Evolutionary conservation across 305 asterid species (phyloP), one percentile per base, ranked within the genome.

Genomic region (Withania somnifera): DNA sequence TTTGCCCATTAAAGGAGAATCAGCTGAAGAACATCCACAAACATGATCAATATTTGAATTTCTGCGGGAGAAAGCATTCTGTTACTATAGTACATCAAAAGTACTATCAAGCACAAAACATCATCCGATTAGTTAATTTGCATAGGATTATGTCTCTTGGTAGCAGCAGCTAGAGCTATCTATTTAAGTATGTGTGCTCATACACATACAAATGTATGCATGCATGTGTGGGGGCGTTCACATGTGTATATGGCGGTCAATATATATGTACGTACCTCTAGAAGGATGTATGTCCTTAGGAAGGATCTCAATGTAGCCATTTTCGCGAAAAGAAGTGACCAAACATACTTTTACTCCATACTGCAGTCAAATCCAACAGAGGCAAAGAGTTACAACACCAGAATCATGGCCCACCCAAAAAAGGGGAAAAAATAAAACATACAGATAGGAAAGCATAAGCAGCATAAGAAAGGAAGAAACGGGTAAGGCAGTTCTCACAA

Each of bases 281-380:
- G 86, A 34, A 52, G 95, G 97, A 80, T 24, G 83, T 81, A 38
- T 79, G 82, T 87, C 91, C 84, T 92, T 95, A 1, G 99, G 98
- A 81, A 95, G 93, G 85, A 95, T 95, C 85, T 95, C 99, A 54
- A 95, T 92, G 86, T 92, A 95, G 86, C 92, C 68, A 40, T 92
- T 90, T 56, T 95, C 99, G 7, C 97, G 93, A 32, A 95, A 95
- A 22, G 99, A 95, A 69, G 98, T 95, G 78, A 95, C 93, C 81
- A 95, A 84, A 85, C 98, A 93, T 66, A 95, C 91, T 85, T 95
- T 95, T 47, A 91, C 96, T 84, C 86, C 94, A 83, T 91, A 94
- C 99, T 95, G 84, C 88, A 88, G 32, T 85, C 81, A 81, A 14
- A 24, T n/a, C 26, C 63, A 79, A 38, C 82, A 42, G 50, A 34